Conservation (phyloP, 192 early-diverging fungal genomes). For the Coemansia erecta region DNA sequence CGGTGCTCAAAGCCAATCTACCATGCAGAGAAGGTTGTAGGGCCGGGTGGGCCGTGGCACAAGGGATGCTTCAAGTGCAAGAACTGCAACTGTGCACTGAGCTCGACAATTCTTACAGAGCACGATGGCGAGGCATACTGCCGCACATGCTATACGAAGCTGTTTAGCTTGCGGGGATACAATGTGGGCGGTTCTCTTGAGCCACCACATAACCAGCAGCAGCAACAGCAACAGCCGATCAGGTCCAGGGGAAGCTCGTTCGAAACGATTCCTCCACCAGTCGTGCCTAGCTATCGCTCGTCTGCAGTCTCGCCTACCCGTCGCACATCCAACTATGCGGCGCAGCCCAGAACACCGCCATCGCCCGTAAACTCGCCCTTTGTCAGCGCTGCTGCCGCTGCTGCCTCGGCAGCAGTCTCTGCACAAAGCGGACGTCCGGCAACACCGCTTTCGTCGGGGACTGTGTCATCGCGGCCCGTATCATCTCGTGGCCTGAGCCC, state of each 20-base stretch:
- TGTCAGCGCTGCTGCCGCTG: constrained; percentile 37
- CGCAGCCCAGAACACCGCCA: neutral
- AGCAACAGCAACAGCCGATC: neutral
- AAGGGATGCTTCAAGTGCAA: constrained; percentile 53
- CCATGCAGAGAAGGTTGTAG: constrained; percentile 55
- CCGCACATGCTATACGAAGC: constrained; percentile 46
- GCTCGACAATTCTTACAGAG: constrained; percentile 45
- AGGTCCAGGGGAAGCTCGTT: neutral
- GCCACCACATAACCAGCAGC: constrained; percentile 2
- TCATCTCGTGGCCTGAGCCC: constrained; percentile 21
- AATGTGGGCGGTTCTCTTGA: constrained; percentile 40
- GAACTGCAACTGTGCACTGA: constrained; percentile 44
- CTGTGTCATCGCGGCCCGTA: constrained; percentile 15
- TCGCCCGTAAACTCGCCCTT: constrained; percentile 13
- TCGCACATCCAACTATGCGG: neutral
- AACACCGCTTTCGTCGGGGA: constrained; percentile 5
- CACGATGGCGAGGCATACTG: constrained; percentile 55
- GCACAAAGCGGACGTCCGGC: constrained; percentile 17
- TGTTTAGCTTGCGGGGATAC: constrained; percentile 48
- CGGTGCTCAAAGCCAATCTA: constrained; percentile 50
- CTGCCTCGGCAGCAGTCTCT: constrained; percentile 36
- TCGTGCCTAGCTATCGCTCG: neutral
- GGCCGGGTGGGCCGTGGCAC: constrained; percentile 54
- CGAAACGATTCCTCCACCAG: neutral
- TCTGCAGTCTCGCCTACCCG: neutral